Base-by-base conservation (phyloP, 1,284 basidiomycete species). In the Pseudomicrostroma phylloplanum region DNA sequence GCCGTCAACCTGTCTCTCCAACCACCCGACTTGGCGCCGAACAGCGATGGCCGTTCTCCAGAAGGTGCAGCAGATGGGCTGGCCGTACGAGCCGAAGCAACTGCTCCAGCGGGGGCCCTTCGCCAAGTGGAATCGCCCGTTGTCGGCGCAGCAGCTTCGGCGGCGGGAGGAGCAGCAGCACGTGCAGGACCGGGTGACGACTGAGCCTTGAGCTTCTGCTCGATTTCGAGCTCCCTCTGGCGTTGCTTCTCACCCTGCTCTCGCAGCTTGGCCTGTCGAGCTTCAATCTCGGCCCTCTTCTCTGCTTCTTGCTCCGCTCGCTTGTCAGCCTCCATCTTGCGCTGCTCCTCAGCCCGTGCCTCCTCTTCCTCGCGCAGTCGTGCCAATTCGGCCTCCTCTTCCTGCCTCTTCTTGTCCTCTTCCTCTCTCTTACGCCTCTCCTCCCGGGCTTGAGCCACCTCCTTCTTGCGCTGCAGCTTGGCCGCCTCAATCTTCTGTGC, bases 401-500 rank as follows among this genome's bases (percentile, higher is more conserved):
- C 69, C 19, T 30, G 23, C 57, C 67, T 68, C 23, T 60, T 62
- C 41, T 66, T 62, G 56, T 76, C 74, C 49, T 72, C 76, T 48
- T 73, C 74, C 59, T 76, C 71, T 21, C 40, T 57, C 30, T 56
- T 40, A n/a, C 42, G 60, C 23, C 68, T 67, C 59, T 71, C 73
- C 51, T 67, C 66, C 48, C 66, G 59, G 57, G 74, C 63, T 42
- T 62, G 62, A 17, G 65, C 54, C 9, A 71, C 62, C 57, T 76
- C 67, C 48, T 68, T 65, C 41, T 74, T 70, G 73, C 88, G 84
- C 83, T 87, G 88, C 58, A 85, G 85, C 83, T 93, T 96, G 81
- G 94, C 93, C 75, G 89, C 86, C 68, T 88, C 88, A 70, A 92
- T 88, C 84, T 88, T 91, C 77, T 82, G 82, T 67, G 82, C 74